Conservation (phyloP, 1,284 basidiomycete species). For the Lentinus polychrous region DNA sequence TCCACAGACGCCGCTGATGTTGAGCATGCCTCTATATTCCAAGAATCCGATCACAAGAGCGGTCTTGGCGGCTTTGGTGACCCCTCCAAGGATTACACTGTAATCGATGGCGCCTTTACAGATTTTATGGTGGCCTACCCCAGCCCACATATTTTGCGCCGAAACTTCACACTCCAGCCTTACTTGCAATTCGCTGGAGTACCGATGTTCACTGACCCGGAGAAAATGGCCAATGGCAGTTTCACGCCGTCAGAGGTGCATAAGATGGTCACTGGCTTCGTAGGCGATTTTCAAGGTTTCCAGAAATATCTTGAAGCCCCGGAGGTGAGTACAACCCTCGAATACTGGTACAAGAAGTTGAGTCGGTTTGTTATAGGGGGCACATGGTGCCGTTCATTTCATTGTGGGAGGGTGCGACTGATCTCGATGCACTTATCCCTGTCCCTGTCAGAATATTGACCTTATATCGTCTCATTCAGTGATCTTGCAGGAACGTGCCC, state of each 20-base stretch:
- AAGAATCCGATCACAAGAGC: constrained; percentile 21
- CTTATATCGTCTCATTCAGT: constrained; percentile 9
- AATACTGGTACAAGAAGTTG: no score
- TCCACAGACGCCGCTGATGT: constrained; percentile 27
- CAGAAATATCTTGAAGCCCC: constrained; percentile 27
- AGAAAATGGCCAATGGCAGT: constrained; percentile 22
- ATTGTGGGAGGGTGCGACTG: constrained; percentile 24
- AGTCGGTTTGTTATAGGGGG: constrained; percentile 13
- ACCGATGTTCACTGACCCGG: constrained; percentile 18
- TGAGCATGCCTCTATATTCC: constrained; percentile 23
- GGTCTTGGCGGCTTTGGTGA: constrained; percentile 34
- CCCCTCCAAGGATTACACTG: constrained; percentile 23
- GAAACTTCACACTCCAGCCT: constrained; percentile 30
- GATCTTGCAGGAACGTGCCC: constrained; percentile 24
- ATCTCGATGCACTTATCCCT: not conserved
- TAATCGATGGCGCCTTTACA: constrained; percentile 28
- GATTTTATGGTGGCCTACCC: constrained; percentile 27
- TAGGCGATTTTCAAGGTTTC: constrained; percentile 29
- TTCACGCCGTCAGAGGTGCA: constrained; percentile 23
- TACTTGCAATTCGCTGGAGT: constrained; percentile 15
- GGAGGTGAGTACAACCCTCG: constrained; percentile 17
- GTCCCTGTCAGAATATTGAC: not conserved
- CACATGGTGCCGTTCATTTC: constrained; percentile 22
- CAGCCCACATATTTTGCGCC: constrained; percentile 26
- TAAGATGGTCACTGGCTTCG: constrained; percentile 22